Base-by-base conservation (phyloP, 768 basidiomycete species). In the Scleroderma citrinum region DNA sequence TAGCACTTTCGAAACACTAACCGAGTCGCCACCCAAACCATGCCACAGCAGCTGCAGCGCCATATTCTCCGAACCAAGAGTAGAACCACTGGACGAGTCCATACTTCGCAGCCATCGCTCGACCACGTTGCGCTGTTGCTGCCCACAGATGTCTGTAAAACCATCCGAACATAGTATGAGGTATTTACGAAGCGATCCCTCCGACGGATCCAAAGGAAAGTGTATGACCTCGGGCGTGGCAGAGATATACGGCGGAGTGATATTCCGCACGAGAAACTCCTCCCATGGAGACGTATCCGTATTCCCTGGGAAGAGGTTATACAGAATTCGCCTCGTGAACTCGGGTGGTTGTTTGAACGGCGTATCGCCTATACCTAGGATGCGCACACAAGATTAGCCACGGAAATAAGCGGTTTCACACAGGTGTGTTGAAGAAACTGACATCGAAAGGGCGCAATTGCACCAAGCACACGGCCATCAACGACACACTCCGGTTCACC, bases 381-480 rank as follows among this genome's bases (percentile, higher is more conserved):
- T 54, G 38, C 50, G 30, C 53, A 42, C n/a, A 21, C 11, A 14
- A 12, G 11, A 35, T 55, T 45, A 49, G 47, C 44, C 44, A 49
- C 47, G 46, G 34, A 20, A 43, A 44, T 44, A 44, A 43, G 40
- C 50, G 38, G 44, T 41, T n/a, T 35, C 49, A 46, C 57, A 60
- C 54, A 55, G 37, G 38, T 43, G n/a, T n/a, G n/a, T 46, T 42
- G 26, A 8, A 8, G 4, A 29, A 29, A 75, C 80, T 58, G 60
- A 87, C 87, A 84, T 67, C 87, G 76, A 57, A 83, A 85, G 46
- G 86, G 85, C 3, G 86, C 84, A 24, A 90, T 77, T 48, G 84
- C 85, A 48, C 87, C 87, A 45, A 89, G 78, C 44, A 89, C 81
- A 44, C 87, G 75, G 55, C 74, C 71, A 52, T 86, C 79, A 41